Evolutionary conservation across 2,329 filamentous ascomycete genomes (phyloP).

Genomic region (Verruconis gallopava): DNA sequence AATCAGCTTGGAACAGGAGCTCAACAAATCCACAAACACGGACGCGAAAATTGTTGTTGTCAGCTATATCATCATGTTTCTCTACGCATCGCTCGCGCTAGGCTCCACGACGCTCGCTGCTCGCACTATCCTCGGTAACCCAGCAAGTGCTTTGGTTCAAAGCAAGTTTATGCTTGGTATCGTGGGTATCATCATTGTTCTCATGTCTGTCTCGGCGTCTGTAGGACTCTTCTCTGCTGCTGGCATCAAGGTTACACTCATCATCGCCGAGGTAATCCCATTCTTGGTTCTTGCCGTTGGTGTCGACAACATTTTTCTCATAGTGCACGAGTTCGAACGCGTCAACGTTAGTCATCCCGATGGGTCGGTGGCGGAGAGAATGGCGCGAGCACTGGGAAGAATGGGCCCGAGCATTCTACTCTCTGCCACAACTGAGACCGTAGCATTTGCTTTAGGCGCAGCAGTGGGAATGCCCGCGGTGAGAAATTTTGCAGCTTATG

Average conservation of each 20-base stretch:
- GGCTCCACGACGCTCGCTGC: conserved; percentile 76
- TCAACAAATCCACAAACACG: conserved; percentile 97
- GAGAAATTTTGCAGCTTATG: conserved; percentile 92
- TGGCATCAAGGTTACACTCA: conserved; percentile 87
- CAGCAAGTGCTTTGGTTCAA: conserved; percentile 74
- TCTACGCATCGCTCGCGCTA: conserved; percentile 86
- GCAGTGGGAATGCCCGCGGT: conserved; percentile 98
- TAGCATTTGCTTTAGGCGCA: conserved; percentile 81
- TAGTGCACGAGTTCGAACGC: conserved; percentile 94
- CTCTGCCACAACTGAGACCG: conserved; percentile 87
- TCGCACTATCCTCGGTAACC: conserved; percentile 66
- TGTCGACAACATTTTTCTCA: conserved; percentile 97
- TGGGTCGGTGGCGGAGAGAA: conserved; percentile 70
- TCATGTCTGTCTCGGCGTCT: conserved; percentile 94
- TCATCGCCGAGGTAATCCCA: conserved; percentile 96
- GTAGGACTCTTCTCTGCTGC: conserved; percentile 88
- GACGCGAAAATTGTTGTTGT: conserved; percentile 94
- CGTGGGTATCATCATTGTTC: conserved; percentile 82
- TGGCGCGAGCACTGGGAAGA: conserved; percentile 77
- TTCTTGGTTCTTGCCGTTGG: conserved; percentile 94
- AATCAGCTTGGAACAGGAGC: conserved; percentile 83
- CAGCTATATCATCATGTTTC: conserved; percentile 97
- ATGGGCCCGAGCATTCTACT: conserved; percentile 96
- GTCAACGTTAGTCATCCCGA: conserved; percentile 89
- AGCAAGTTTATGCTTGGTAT: conserved; percentile 96